Conservation (phyloP, 345 rosid genomes). For the Luvunga scandens region DNA sequence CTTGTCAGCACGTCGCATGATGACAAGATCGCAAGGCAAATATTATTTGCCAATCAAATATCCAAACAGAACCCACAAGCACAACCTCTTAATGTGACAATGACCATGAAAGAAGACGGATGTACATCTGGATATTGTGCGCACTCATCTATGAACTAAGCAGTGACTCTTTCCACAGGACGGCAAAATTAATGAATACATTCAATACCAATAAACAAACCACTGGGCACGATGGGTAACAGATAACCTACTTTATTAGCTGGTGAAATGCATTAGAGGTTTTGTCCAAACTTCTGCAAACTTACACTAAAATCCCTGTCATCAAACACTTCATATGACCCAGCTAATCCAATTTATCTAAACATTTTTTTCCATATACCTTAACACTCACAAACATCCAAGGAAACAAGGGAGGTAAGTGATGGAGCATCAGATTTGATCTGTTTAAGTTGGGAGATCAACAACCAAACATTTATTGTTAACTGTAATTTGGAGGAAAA, state of each 20-base stretch:
- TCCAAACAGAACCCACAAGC: too few relatives aligned
- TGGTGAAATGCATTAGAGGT: background rate
- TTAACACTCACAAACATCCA: background rate
- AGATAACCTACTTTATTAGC: background rate
- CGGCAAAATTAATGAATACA: too few relatives aligned
- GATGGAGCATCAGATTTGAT: conserved; percentile 6
- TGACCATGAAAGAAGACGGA: too few relatives aligned
- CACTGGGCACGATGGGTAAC: background rate
- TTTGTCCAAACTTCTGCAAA: background rate
- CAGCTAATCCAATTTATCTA: background rate
- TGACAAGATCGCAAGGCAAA: too few relatives aligned
- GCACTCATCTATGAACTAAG: too few relatives aligned
- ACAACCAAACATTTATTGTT: conserved; percentile 18
- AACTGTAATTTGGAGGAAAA: conserved; percentile 15
- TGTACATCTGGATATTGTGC: too few relatives aligned
- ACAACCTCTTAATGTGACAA: too few relatives aligned
- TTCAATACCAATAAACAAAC: too few relatives aligned
- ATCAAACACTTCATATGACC: background rate
- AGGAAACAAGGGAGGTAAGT: background rate
- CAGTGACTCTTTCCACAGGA: too few relatives aligned
- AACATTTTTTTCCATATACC: too few relatives aligned
- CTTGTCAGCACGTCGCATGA: too few relatives aligned
- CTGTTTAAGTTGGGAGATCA: conserved; percentile 14
- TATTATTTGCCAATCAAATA: too few relatives aligned
- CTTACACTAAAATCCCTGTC: background rate